Evolutionary conservation across 139 green algal species (phyloP), one percentile per base, ranked within the genome.

Genomic region (Chlamydomonas schloesseri): DNA sequence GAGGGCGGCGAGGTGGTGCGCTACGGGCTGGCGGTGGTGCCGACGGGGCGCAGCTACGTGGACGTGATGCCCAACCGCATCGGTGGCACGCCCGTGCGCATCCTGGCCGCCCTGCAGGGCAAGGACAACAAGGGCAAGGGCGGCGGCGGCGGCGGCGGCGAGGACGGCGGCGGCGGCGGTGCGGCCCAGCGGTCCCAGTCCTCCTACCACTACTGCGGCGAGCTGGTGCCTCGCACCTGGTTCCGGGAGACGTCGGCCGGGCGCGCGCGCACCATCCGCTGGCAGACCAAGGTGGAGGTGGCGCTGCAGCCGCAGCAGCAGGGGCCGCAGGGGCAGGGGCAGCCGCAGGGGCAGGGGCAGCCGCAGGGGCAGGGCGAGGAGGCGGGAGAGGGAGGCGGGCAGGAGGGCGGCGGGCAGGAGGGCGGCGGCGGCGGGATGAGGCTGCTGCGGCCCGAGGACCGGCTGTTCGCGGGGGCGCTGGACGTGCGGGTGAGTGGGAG

Each of bases 31-130:
- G 71, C 71, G 20, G 10, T 62, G 37, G 36, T 24, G 26, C 42
- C 71, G 24, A 2, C 4, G 6, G 71, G 71, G 24, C 6, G 37
- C 42, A 29, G 20, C 26, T 77, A 77, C 71, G 34, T 23, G 28
- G 71, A 77, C 42, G 71, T 62, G 46, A 24, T 62, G 71, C 71
- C 71, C 71, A 77, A 77, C 71, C 71, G 71, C 26, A 21, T 42
- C 33, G 71, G 71, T 26, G 42, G 71, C 26, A 77, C 71, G 1
- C 46, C 71, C 26, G 26, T 62, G 42, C 71, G 71, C 26, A 6
- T 77, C 15, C 42, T 76, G 42, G 28, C n/a, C n/a, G n/a, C n/a
- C n/a, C n/a, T n/a, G n/a, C n/a, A n/a, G n/a, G 28, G 24, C 23
- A 64, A 15, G 8, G 57, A 15, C 57, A 10, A 15, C 57, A 10